phyloP scores from a whole-genome alignment of 1,139 yeast genomes.

The Candida glucosophila region DNA sequence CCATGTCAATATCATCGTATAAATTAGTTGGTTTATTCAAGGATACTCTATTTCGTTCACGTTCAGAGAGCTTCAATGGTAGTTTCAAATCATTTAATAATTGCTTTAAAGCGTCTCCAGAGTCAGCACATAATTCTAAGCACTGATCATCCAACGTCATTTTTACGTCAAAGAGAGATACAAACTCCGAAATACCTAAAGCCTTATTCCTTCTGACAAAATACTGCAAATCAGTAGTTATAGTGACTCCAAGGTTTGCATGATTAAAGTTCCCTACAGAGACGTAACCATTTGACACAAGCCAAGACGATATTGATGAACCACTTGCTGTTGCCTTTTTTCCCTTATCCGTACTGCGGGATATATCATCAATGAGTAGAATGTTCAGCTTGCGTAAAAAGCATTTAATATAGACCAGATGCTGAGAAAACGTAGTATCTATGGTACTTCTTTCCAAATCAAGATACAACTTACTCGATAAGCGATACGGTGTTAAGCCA shows the following conservation, averaged over 20 bases:
- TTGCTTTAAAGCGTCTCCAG: slow-evolving; percentile 63
- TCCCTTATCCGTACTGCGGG: slow-evolving; percentile 15
- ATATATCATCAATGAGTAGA: slow-evolving; percentile 50
- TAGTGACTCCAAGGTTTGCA: slow-evolving; percentile 32
- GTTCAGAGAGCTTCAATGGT: slow-evolving; percentile 51
- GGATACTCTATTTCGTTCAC: slow-evolving; percentile 42
- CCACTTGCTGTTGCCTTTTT: slow-evolving; percentile 6
- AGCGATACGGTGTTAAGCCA: slow-evolving; percentile 51
- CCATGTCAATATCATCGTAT: slow-evolving; percentile 38
- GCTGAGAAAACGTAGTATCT: slow-evolving; percentile 31
- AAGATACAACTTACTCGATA: slow-evolving; percentile 44
- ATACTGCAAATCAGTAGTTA: slow-evolving; percentile 18
- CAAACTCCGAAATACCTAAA: slow-evolving; percentile 12
- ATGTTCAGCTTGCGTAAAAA: slow-evolving; percentile 38
- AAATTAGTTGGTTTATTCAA: slow-evolving; percentile 32
- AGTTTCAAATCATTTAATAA: slow-evolving; percentile 63
- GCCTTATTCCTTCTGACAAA: slow-evolving; percentile 12
- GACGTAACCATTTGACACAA: slow-evolving; percentile 33
- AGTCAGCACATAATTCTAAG: slow-evolving; percentile 75
- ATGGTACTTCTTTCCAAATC: slow-evolving; percentile 44
- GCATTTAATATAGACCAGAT: slow-evolving; percentile 28
- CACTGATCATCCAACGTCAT: slow-evolving; percentile 42
- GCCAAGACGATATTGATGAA: slow-evolving; percentile 13
- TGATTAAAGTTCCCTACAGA: slow-evolving; percentile 37
- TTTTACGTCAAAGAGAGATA: slow-evolving; percentile 32